phyloP scores from a whole-genome alignment of 805 yeast genomes.

The Candida tallmaniae region DNA sequence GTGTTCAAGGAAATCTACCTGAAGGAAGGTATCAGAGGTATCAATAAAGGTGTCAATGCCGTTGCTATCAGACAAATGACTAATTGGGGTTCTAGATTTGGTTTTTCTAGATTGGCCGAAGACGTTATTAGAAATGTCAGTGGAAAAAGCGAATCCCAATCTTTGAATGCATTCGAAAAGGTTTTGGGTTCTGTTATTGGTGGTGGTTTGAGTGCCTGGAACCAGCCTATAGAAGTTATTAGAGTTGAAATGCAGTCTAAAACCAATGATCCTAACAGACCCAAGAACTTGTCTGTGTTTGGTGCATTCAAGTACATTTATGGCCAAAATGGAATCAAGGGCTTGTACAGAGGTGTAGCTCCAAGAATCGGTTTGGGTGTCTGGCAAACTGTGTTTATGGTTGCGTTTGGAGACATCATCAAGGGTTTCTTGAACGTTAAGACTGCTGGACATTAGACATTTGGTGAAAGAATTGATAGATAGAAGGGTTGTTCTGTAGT shows the following conservation, averaged over 20 bases:
- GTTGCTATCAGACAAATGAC: slow-evolving; percentile 99
- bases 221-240: slow-evolving; percentile 97
- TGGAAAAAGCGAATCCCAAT: slow-evolving; percentile 54
- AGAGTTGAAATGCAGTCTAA: slow-evolving; percentile 98
- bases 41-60: slow-evolving; percentile 97
- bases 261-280: slow-evolving; percentile 92
- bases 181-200: slow-evolving; percentile 83
- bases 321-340: slow-evolving; percentile 75
- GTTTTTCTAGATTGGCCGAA: slow-evolving; percentile 88
- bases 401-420: slow-evolving; percentile 88
- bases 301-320: slow-evolving; percentile 82
- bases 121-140: slow-evolving; percentile 64
- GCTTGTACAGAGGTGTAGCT: slow-evolving; percentile 92
- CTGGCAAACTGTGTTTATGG: slow-evolving; percentile 99
- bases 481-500: too few species aligned
- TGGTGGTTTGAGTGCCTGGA: slow-evolving; percentile 98
- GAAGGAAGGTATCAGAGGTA: slow-evolving; percentile 89
- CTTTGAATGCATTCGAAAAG: slow-evolving; percentile 73
- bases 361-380: slow-evolving; percentile 96
- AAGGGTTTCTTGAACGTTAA: slow-evolving; percentile 39
- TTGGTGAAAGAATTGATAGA: too few species aligned
- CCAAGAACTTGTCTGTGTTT: slow-evolving; percentile 77
- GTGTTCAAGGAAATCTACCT: slow-evolving; percentile 82
- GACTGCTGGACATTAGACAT: slow-evolving; percentile 34
- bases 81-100: slow-evolving; percentile 98